Evolutionary conservation across 1,284 basidiomycete genomes (phyloP).

Genomic region (Moesziomyces sp.): DNA sequence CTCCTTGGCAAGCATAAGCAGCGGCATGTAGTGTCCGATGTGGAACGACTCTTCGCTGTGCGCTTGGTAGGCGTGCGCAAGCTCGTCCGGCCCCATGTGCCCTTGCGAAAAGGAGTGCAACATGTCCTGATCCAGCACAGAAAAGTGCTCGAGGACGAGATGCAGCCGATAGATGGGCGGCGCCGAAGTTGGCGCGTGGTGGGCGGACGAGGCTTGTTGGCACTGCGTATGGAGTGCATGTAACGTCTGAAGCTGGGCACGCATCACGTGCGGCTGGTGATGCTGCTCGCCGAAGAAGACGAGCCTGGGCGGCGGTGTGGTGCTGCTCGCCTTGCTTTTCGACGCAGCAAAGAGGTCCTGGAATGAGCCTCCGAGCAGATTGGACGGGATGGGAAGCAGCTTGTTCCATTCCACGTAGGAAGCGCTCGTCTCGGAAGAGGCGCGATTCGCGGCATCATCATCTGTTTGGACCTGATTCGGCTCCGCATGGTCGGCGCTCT

Average conservation of each 20-base stretch:
- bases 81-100: slow-evolving; percentile 15
- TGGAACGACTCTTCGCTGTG: slow-evolving; percentile 50
- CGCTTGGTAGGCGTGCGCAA: slow-evolving; percentile 23
- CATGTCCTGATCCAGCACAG: slow-evolving; percentile 51
- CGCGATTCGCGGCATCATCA: background rate
- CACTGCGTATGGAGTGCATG: slow-evolving; percentile 36
- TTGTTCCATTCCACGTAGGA: slow-evolving; percentile 42
- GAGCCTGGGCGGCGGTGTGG: slow-evolving; percentile 34
- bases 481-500: background rate
- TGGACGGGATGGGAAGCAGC: slow-evolving; percentile 28
- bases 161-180: slow-evolving; percentile 38
- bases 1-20: slow-evolving; percentile 56
- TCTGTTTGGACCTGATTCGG: background rate
- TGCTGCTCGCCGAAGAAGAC: slow-evolving; percentile 61
- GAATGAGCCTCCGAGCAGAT: slow-evolving; percentile 28
- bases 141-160: slow-evolving; percentile 57
- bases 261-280: slow-evolving; percentile 55
- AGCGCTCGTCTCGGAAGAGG: background rate
- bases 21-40: slow-evolving; percentile 51
- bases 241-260: slow-evolving; percentile 51
- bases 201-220: slow-evolving; percentile 1
- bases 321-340: background rate
- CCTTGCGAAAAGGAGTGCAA: slow-evolving; percentile 35
- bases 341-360: slow-evolving; percentile 12
- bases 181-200: background rate